These are phyloP conservation scores for Aspergillus chevalieri DNA, from an alignment of 2,329 filamentous ascomycete species.

Conservation along the genomic window DNA sequence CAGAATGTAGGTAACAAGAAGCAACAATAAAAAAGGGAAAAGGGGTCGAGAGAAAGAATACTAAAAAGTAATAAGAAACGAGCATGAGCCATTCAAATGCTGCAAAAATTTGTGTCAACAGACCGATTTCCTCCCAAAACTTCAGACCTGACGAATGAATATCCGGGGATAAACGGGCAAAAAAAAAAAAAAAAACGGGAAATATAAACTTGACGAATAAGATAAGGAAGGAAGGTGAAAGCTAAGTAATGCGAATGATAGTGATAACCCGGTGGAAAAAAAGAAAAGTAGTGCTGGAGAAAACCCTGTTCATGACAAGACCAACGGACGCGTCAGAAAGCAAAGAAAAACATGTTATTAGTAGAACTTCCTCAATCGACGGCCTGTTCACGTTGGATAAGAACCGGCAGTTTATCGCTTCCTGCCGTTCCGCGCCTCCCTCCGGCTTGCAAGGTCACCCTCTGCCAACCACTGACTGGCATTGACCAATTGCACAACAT, in stretches of 20 bases:
- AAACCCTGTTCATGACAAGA: background rate
- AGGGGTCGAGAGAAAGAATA: background rate
- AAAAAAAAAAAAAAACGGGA: too few relatives aligned
- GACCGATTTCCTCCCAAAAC: conserved; percentile 5
- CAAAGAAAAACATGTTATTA: too few relatives aligned
- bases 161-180: background rate
- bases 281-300: background rate
- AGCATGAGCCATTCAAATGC: conserved; percentile 4
- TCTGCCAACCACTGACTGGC: conserved; percentile 88
- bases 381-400: background rate
- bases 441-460: conserved; percentile 68
- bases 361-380: background rate
- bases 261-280: background rate
- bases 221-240: background rate
- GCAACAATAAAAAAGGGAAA: background rate
- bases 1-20: conserved; percentile 9
- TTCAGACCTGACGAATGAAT: background rate
- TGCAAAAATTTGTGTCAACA: conserved; percentile 7
- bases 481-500: conserved; percentile 88
- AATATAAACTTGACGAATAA: conserved; percentile 1
- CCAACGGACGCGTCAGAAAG: too few relatives aligned
- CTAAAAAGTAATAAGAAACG: conserved; percentile 4
- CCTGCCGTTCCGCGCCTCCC: conserved; percentile 36
- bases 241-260: background rate
- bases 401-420: conserved; percentile 16